Conservation (phyloP, 352 stramenopile genomes). For the Phytophthora idaei region DNA sequence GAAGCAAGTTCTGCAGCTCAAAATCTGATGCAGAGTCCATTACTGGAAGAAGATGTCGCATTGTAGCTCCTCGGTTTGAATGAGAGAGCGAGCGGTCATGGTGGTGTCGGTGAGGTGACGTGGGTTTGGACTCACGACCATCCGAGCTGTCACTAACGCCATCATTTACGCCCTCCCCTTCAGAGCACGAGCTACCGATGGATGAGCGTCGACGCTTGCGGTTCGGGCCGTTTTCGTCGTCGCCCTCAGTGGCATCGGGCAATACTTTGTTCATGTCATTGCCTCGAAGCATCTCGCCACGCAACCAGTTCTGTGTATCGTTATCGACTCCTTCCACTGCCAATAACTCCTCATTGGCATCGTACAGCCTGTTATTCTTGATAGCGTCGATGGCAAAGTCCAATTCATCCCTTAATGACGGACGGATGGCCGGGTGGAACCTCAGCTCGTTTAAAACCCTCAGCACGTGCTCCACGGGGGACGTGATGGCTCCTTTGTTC, state of each 20-base stretch:
- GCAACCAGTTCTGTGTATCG: constrained; percentile 87
- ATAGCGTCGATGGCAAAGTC: constrained; percentile 87
- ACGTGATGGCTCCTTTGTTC: constrained; percentile 68
- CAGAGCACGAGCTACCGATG: constrained; percentile 25
- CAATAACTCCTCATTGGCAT: constrained; percentile 76
- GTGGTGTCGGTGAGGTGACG: constrained; percentile 23
- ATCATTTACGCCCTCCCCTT: constrained; percentile 16
- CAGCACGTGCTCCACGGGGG: constrained; percentile 82
- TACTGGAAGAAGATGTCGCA: constrained; percentile 66
- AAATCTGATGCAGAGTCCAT: constrained; percentile 68
- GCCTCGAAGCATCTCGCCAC: constrained; percentile 72
- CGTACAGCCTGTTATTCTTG: constrained; percentile 87
- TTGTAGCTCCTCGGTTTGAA: constrained; percentile 48
- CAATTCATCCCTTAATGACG: constrained; percentile 60
- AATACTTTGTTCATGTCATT: constrained; percentile 76
- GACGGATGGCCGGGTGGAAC: constrained; percentile 72
- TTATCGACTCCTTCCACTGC: constrained; percentile 72
- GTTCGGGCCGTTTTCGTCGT: constrained; percentile 23
- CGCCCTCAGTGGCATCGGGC: constrained; percentile 44
- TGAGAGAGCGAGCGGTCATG: constrained; percentile 26
- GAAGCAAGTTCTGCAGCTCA: constrained; percentile 74
- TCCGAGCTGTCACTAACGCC: constrained; percentile 14
- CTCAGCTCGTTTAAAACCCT: constrained; percentile 74
- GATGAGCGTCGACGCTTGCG: constrained; percentile 31
- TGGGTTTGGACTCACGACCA: constrained; percentile 1